Base-by-base conservation (phyloP, 2,329 filamentous ascomycete genomes). In the Fusarium caatingaense region DNA sequence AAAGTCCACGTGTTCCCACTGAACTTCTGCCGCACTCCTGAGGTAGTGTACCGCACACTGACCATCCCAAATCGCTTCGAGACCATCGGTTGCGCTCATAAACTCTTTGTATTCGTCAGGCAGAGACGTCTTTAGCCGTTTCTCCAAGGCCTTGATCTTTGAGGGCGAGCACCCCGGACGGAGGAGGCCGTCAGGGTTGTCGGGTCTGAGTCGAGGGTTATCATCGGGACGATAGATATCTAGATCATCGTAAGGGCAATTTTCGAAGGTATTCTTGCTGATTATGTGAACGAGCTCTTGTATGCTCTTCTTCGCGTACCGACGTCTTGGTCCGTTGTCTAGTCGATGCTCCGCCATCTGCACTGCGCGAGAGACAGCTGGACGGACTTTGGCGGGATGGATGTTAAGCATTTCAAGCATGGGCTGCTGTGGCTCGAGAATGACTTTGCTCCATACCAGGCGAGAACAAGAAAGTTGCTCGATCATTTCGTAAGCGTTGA, bases 381-480 rank as follows among this genome's bases (percentile, higher is more conserved):
- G 44, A 13, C 61, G 41, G 7, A 58, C 23, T 12, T 64, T 64
- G 44, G 50, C 61, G 2, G 59, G 27, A 7, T 64, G 45, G 8
- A 64, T 64, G 25, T 34, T 49, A n/a, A 58, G 37, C 21, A 64
- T 42, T 12, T 46, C 59, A 4, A 64, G 25, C 20, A 64, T 6
- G 4, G 45, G 61, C 0, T 45, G 58, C 6, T 48, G 15, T 7
- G 60, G 58, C 21, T 12, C 28, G 10, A 20, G 11, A 15, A 56
- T 34, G 10, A 63, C 25, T 11, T 64, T 32, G 8, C 47, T 64
- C 60, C 48, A 63, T 3, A 25, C 58, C 7, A 5, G 8, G 1
- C 60, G 42, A 12, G 60, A 64, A 28, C 60, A 56, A 21, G 6
- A 28, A 8, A 62, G 60, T 28, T 63, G 60, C 7, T 63, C 60